Evolutionary conservation across 1,284 basidiomycete species (phyloP).

Genomic region (Tausonia pullulans): DNA sequence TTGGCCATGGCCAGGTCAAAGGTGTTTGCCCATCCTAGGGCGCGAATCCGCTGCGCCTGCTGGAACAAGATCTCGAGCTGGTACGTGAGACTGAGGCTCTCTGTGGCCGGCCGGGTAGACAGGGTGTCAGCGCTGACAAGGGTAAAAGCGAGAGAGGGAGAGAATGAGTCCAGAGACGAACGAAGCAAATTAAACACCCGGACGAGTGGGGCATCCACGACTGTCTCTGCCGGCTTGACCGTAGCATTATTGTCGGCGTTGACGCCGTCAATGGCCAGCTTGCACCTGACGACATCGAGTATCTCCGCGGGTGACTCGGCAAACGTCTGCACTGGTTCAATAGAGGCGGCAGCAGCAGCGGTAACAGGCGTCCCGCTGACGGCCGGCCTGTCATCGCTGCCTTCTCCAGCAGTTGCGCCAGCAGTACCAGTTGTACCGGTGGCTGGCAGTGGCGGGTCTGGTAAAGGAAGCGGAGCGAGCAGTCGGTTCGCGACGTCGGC

Average conservation of each 20-base stretch:
- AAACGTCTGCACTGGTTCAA: not conserved
- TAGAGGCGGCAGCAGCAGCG: not conserved
- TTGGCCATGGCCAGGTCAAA: conserved; percentile 51
- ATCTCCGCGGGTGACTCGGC: not conserved
- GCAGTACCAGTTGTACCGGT: too few relatives aligned
- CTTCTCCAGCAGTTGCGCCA: too few relatives aligned
- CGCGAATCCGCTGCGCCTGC: conserved; percentile 56
- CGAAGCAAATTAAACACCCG: conserved; percentile 69
- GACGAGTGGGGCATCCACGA: conserved; percentile 62
- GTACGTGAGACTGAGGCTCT: conserved; percentile 74
- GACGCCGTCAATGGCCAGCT: not conserved
- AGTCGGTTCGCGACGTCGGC: too few relatives aligned
- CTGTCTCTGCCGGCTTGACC: not conserved
- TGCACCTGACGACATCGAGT: not conserved
- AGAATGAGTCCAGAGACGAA: conserved; percentile 34
- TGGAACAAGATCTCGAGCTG: conserved; percentile 57
- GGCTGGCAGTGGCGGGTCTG: too few relatives aligned
- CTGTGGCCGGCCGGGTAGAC: conserved; percentile 34
- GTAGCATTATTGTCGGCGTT: not conserved
- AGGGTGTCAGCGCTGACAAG: not conserved
- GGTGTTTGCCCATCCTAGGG: conserved; percentile 65
- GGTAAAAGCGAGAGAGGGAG: not conserved
- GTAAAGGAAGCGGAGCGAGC: too few relatives aligned
- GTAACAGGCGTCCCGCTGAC: not conserved
- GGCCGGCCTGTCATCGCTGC: not conserved